These are phyloP conservation scores for Alternaria tenuissima DNA, from an alignment of 2,329 filamentous ascomycete genomes.

Conservation along the genomic window DNA sequence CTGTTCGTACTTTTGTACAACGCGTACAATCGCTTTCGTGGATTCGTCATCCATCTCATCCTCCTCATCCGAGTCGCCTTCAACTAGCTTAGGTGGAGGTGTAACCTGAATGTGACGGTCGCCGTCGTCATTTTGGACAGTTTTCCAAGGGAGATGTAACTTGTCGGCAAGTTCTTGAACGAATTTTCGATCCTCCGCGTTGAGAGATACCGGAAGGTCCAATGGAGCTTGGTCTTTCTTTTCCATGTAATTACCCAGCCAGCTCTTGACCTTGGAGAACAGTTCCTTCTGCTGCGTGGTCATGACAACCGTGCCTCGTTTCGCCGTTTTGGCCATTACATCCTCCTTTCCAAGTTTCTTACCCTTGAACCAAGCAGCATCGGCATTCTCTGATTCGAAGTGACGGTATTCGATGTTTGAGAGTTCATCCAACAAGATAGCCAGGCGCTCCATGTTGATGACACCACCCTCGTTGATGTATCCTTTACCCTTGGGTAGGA, in stretches of 20 bases:
- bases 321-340: slow-evolving; percentile 67
- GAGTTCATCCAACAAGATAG: slow-evolving; percentile 80
- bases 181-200: slow-evolving; percentile 90
- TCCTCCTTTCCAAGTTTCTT: slow-evolving; percentile 78
- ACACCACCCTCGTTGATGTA: slow-evolving; percentile 97
- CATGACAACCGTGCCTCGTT: slow-evolving; percentile 73
- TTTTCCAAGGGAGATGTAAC: slow-evolving; percentile 71
- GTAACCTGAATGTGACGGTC: slow-evolving; percentile 72
- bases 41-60: slow-evolving; percentile 83
- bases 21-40: slow-evolving; percentile 80
- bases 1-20: slow-evolving; percentile 90
- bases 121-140: slow-evolving; percentile 69
- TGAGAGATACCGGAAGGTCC: slow-evolving; percentile 75
- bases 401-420: slow-evolving; percentile 89
- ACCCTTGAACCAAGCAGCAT: slow-evolving; percentile 89
- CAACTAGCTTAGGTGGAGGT: slow-evolving; percentile 62
- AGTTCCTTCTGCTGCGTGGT: slow-evolving; percentile 82
- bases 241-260: slow-evolving; percentile 72
- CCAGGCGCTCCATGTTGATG: slow-evolving; percentile 85
- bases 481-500: slow-evolving; percentile 85
- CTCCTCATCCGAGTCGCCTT: slow-evolving; percentile 67
- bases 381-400: slow-evolving; percentile 88
- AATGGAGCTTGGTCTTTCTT: slow-evolving; percentile 61
- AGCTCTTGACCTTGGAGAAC: slow-evolving; percentile 83
- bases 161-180: slow-evolving; percentile 83